Evolutionary conservation across 164 flowering plant genomes (phyloP).

Genomic region (Magnolia changhungtana): DNA sequence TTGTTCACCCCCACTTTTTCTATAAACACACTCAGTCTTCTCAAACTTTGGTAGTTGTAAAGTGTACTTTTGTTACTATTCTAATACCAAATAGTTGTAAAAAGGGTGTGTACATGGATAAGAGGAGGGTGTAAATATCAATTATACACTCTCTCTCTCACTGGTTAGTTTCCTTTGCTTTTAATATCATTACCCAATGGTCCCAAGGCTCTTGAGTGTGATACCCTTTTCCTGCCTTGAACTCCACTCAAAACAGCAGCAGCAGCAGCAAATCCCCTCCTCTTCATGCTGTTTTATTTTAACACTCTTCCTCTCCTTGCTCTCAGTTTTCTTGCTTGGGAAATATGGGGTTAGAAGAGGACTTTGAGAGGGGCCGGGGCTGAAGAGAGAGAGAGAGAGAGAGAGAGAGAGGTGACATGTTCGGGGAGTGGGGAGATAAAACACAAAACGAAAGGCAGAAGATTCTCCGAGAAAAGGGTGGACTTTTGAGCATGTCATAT

Average conservation of each 20-base stretch:
- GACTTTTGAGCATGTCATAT: slow-evolving; percentile 37
- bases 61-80: too few relatives aligned
- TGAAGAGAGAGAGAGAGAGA: background rate
- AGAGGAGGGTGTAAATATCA: too few relatives aligned
- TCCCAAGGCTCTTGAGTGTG: slow-evolving; percentile 4
- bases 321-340: slow-evolving; percentile 1
- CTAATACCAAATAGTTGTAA: too few relatives aligned
- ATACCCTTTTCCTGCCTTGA: slow-evolving; percentile 9
- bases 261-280: slow-evolving; percentile 2
- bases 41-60: too few relatives aligned
- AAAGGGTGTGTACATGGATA: too few relatives aligned
- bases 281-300: slow-evolving; percentile 2
- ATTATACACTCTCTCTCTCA: background rate
- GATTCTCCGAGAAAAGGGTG: slow-evolving; percentile 29
- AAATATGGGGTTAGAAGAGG: slow-evolving; percentile 3
- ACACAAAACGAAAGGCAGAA: slow-evolving; percentile 4
- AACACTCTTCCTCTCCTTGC: slow-evolving; percentile 5
- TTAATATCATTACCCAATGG: background rate
- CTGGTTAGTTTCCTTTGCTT: background rate
- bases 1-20: too few relatives aligned
- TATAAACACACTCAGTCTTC: too few relatives aligned
- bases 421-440: slow-evolving; percentile 10
- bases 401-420: background rate
- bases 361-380: background rate
- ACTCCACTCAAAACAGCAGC: slow-evolving; percentile 14